These are phyloP conservation scores for Adansonia gregorii DNA, from an alignment of 441 rosid species.

Conservation along the genomic window DNA sequence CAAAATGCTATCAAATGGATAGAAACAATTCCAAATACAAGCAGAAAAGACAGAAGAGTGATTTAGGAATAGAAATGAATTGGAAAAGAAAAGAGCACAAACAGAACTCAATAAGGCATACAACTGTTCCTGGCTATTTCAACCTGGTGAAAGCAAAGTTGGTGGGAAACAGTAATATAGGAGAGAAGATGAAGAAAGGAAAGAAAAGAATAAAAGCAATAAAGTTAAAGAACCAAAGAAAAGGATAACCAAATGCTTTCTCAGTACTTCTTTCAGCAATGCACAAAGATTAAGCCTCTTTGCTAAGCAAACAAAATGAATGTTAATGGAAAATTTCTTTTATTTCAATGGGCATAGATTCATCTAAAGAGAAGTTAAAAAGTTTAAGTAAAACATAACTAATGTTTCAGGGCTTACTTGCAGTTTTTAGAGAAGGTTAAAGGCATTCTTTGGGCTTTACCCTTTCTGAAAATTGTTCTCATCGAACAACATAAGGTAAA, in stretches of 20 bases:
- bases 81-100: neutral
- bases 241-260: neutral
- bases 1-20: neutral
- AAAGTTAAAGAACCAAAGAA: neutral
- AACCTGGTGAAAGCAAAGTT: neutral
- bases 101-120: neutral
- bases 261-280: neutral
- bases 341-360: neutral
- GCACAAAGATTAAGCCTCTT: neutral
- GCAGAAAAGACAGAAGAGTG: neutral
- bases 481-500: neutral
- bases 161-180: neutral
- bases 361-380: neutral
- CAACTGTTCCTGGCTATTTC: neutral
- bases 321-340: neutral
- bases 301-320: neutral
- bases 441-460: conserved; percentile 5
- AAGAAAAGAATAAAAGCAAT: neutral
- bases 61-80: neutral
- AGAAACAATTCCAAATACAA: neutral
- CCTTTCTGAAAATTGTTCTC: neutral
- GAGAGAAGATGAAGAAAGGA: neutral
- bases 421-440: neutral
- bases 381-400: neutral
- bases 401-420: neutral